Evolutionary conservation across 176 grass and related monocot genomes (phyloP), one percentile per base, ranked within the genome.

Genomic region (Oryza brachyantha): DNA sequence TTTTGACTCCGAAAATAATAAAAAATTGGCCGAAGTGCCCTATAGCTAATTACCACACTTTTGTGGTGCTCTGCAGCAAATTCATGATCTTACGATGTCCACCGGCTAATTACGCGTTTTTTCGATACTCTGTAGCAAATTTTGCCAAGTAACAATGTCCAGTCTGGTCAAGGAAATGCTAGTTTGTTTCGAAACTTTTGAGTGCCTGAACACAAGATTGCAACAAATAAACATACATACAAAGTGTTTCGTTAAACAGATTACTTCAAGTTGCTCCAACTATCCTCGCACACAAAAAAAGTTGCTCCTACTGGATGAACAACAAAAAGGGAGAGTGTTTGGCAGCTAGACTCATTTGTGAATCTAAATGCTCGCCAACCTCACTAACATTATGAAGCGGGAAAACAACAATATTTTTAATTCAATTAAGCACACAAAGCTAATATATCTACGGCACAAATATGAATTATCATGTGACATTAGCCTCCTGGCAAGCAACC

Each of bases 401-500:
- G 19, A 40, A 68, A 27, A 8, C 0, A 25, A 19, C 1, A 45
- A n/a, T n/a, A n/a, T n/a, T n/a, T n/a, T n/a, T n/a, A n/a, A n/a
- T n/a, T n/a, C n/a, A 52, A 13, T 82, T 35, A 76, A 76, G 29
- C 26, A 29, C 8, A 68, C 25, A 16, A 26, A 45, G 66, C 17
- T 4, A 37, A 86, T 35, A 46, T 34, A 38, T 48, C 64, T 36
- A 26, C 13, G 29, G 22, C 39, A 46, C 66, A 69, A 27, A 13
- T 28, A 42, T 43, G 12, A 69, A 52, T 19, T 57, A 10, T 8
- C 52, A 57, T 66, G 26, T 35, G 42, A 52, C 22, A 50, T 34
- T 25, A 78, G 79, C 41, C 70, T 13, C 54, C 22, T 64, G 12
- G 31, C 8, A 29, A 74, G 71, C 17, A 76, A 75, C 61, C 55